Percentiles rank a stretch among this genome's conserved stretches.
Evolutionary conservation across 148 eudicot genomes (phyloP).

Genomic region (Bassia scoparia): DNA sequence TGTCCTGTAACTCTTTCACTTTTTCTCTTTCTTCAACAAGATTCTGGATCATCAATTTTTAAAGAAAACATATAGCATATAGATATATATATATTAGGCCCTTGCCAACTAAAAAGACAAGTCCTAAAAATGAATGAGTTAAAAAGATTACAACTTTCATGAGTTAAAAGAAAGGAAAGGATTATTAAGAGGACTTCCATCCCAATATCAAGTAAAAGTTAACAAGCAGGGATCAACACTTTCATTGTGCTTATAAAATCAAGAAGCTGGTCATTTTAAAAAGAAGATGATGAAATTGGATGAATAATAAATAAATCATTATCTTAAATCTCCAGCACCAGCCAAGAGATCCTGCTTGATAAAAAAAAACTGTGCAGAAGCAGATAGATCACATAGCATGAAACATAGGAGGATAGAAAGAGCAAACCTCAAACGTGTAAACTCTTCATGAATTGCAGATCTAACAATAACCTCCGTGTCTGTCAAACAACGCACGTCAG

Average conservation of each 20-base stretch:
- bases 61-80: conserved; percentile 7
- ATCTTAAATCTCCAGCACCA: background rate
- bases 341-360: background rate
- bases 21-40: conserved; percentile 96
- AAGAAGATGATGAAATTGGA: background rate
- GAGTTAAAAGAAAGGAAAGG: too few species aligned
- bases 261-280: background rate
- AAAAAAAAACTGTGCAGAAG: conserved; percentile 1
- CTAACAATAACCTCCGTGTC: conserved; percentile 86
- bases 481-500: conserved; percentile 28
- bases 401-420: conserved; percentile 10
- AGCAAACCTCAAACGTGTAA: conserved; percentile 74
- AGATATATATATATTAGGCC: background rate
- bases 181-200: background rate
- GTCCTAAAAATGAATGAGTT: background rate
- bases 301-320: background rate
- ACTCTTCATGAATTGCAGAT: conserved; percentile 99
- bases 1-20: conserved; percentile 87
- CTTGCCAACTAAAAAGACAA: background rate
- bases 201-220: background rate
- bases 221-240: background rate
- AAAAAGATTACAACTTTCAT: background rate
- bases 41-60: conserved; percentile 43
- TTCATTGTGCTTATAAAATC: background rate
- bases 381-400: background rate